Conservation (phyloP, 2,329 filamentous ascomycete species). For the Cryphonectria naterciae region DNA sequence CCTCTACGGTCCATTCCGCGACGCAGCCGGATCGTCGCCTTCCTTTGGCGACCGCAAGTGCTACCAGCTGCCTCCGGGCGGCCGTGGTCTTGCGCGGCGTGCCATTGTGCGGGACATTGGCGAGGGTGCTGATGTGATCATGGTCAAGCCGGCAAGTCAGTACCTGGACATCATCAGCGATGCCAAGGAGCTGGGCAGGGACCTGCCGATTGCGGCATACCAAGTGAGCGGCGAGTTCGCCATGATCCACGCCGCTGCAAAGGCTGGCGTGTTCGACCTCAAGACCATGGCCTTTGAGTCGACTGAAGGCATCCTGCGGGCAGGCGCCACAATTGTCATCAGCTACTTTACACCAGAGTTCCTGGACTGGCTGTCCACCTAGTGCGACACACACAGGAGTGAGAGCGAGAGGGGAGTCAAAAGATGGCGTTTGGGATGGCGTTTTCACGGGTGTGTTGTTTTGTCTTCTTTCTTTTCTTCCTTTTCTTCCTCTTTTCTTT, state of each 20-base stretch:
- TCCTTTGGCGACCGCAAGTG: slow-evolving; percentile 94
- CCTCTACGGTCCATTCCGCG: slow-evolving; percentile 94
- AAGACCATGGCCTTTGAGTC: slow-evolving; percentile 94
- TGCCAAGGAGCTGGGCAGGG: slow-evolving; percentile 89
- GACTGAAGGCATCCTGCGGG: slow-evolving; percentile 89
- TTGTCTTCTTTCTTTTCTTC: background rate
- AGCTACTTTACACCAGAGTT: slow-evolving; percentile 92
- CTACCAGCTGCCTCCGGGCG: slow-evolving; percentile 94
- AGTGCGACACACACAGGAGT: slow-evolving; percentile 25
- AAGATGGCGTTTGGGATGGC: slow-evolving; percentile 1
- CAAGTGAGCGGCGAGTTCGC: slow-evolving; percentile 97
- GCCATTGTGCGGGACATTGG: slow-evolving; percentile 88
- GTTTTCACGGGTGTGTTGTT: slow-evolving; percentile 22
- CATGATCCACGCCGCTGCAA: slow-evolving; percentile 95
- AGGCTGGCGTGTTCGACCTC: slow-evolving; percentile 94
- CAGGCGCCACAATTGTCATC: slow-evolving; percentile 89
- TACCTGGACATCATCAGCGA: slow-evolving; percentile 98
- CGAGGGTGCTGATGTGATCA: slow-evolving; percentile 96
- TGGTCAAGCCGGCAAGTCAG: slow-evolving; percentile 97
- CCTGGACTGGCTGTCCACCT: slow-evolving; percentile 67
- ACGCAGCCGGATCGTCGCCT: slow-evolving; percentile 88
- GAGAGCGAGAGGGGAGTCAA: slow-evolving; percentile 8
- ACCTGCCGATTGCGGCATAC: slow-evolving; percentile 92
- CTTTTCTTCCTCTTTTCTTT: background rate
- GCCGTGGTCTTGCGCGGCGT: slow-evolving; percentile 85